Conservation (phyloP, 306 rosid genomes). For the Dryas alaskensis region DNA sequence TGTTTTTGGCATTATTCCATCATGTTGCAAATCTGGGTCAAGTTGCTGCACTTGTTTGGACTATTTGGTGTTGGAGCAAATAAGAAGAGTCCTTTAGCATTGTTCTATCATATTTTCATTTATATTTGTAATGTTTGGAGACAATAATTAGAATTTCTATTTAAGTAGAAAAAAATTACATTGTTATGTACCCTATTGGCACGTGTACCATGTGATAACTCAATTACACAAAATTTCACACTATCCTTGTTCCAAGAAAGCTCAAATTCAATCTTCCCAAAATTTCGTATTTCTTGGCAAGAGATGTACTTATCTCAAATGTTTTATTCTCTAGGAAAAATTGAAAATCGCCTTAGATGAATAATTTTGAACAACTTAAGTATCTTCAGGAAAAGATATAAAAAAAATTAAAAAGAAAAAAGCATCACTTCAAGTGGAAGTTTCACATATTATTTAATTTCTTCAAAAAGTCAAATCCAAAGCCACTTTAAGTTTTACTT, state of each 20-base stretch:
- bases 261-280: background rate
- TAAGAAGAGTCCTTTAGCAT: background rate
- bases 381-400: background rate
- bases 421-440: background rate
- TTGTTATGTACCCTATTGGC: background rate
- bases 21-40: too few species aligned
- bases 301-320: background rate
- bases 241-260: background rate
- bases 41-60: background rate
- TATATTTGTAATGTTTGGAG: too few species aligned
- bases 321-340: background rate
- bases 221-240: background rate
- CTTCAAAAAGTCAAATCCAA: background rate
- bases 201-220: background rate
- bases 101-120: background rate
- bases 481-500: background rate
- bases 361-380: background rate
- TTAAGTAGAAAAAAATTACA: background rate
- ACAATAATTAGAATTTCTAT: too few species aligned
- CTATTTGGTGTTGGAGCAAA: background rate
- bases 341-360: background rate
- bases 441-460: background rate
- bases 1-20: too few species aligned
- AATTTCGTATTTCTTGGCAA: background rate
- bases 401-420: background rate